Evolutionary conservation across 2,329 filamentous ascomycete species (phyloP).

Genomic region (Exophiala oligosperma): DNA sequence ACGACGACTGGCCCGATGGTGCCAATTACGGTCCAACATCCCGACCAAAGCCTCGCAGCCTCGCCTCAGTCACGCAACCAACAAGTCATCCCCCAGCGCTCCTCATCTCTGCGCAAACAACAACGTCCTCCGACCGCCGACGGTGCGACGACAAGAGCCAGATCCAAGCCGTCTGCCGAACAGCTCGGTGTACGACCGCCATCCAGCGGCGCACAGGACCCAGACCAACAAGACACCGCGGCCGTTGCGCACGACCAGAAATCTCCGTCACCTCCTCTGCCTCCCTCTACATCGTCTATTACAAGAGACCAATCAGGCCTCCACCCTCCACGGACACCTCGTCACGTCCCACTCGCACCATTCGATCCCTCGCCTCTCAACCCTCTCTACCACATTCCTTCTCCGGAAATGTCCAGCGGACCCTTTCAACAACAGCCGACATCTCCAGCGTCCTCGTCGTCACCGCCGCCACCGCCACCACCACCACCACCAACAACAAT

Average conservation of each 20-base stretch:
- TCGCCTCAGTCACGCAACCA: constrained; percentile 14
- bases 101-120: constrained; percentile 15
- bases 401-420: constrained; percentile 3
- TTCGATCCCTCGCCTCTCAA: constrained; percentile 24
- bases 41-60: constrained; percentile 4
- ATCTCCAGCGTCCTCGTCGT: neutral
- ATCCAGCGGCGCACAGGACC: neutral
- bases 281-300: neutral
- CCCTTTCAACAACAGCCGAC: neutral
- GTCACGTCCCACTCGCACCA: constrained; percentile 19
- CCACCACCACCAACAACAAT: neutral
- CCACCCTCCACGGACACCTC: constrained; percentile 13
- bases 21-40: no score
- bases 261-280: neutral
- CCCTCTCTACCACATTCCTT: constrained; percentile 19
- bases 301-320: neutral
- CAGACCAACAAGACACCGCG: neutral
- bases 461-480: neutral
- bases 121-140: constrained; percentile 1
- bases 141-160: neutral
- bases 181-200: neutral
- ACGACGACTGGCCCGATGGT: neutral
- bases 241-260: neutral
- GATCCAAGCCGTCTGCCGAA: neutral
- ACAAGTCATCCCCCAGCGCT: constrained; percentile 11